Base-by-base conservation (phyloP, 2,329 filamentous ascomycete genomes). In the Colletotrichum gigasporum region DNA sequence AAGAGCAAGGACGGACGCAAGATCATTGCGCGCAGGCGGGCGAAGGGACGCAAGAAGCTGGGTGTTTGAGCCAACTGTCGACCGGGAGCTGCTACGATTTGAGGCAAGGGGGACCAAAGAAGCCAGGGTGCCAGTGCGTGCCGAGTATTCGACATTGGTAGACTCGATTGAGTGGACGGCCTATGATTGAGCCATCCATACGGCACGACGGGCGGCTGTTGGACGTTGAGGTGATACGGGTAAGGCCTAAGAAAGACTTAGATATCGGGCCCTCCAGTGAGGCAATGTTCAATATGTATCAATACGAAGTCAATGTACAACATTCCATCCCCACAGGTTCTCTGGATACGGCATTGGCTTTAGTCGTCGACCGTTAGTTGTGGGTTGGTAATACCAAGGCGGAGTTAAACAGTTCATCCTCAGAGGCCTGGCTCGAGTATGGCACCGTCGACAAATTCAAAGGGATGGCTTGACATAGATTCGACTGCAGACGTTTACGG, bases 41-140 rank as follows among this genome's bases (percentile, higher is more conserved):
- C 78, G 12, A 88, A 88, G 82, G 83, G 85, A 55, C 76, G 87
- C 67, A 78, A 75, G 70, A 74, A 78, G 69, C 62, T 87, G 39
- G 66, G 66, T 4, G 41, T 44, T 34, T 65, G 50, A 65, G 14
- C 12, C 4, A 3, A 9, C 4, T 18, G 45, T 30, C 18, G n/a
- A 6, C 11, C 1, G 3, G 20, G 8, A 30, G 5, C 14, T n/a
- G 12, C 26, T 35, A 34, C 47, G 12, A 39, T 18, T 9, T 18
- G 11, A 14, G 26, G 22, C 11, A 12, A 20, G 9, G 41, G 26
- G 41, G 35, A 24, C 14, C 41, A 37, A 16, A 24, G 7, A 20
- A 51, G 7, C 18, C 30, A 51, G 18, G 28, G 22, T 20, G n/a
- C 11, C 18, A 26, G 47, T 5, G 22, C 8, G n/a, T n/a, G 28